Conservation (phyloP, 306 rosid species). For the Hylodesmum podocarpum region DNA sequence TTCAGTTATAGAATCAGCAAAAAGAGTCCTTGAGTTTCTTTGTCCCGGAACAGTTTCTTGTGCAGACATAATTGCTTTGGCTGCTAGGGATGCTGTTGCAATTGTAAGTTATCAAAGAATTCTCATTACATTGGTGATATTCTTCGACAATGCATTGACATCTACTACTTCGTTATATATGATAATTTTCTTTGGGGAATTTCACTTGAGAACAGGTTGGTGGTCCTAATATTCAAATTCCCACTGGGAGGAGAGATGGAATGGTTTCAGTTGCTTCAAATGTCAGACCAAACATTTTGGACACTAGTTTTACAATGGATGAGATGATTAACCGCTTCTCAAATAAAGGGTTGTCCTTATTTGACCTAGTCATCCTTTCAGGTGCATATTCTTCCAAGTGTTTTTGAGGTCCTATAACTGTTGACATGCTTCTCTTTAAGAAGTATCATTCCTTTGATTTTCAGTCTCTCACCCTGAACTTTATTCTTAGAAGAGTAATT, state of each 20-base stretch:
- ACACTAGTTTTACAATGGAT: constrained; percentile 71
- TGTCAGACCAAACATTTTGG: constrained; percentile 77
- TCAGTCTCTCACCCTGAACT: constrained; percentile 1
- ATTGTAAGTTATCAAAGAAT: constrained; percentile 35
- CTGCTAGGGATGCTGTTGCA: constrained; percentile 90
- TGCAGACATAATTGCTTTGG: constrained; percentile 79
- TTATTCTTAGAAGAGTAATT: neutral
- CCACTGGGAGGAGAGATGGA: constrained; percentile 85
- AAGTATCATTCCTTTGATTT: constrained; percentile 1
- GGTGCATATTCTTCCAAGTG: constrained; percentile 37
- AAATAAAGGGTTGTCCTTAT: constrained; percentile 69
- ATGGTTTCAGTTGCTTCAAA: constrained; percentile 60
- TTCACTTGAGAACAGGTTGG: constrained; percentile 58
- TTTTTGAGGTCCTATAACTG: neutral
- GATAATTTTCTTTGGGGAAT: neutral
- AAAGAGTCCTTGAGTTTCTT: constrained; percentile 54
- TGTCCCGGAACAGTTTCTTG: constrained; percentile 84
- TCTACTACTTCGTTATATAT: neutral
- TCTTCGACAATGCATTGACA: neutral
- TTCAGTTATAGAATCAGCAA: constrained; percentile 65
- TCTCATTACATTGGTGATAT: neutral
- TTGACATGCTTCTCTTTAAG: neutral
- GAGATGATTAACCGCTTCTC: constrained; percentile 66
- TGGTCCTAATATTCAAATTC: constrained; percentile 66
- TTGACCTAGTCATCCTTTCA: constrained; percentile 75